Percentiles rank a stretch among this genome's conserved stretches.
Evolutionary conservation across 164 flowering plant genomes (phyloP).

Genomic region (Dillenia turbinata): DNA sequence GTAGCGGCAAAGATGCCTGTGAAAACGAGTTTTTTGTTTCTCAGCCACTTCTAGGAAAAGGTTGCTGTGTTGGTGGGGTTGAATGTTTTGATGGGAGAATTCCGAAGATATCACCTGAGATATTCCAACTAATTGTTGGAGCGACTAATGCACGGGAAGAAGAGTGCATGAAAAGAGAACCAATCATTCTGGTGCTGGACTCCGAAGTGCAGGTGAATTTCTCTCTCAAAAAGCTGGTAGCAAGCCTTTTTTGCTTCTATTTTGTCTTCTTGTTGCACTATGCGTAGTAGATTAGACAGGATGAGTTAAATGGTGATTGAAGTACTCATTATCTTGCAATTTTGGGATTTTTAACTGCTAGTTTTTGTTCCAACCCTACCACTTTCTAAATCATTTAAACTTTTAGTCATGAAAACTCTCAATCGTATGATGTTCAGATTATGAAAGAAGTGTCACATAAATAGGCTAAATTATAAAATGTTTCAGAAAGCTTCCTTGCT

Average conservation of each 20-base stretch:
- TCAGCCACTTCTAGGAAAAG: slow-evolving; percentile 36
- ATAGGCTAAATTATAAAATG: no score
- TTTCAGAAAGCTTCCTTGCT: no score
- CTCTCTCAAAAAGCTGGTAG: no score
- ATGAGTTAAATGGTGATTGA: no score
- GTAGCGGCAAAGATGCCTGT: slow-evolving; percentile 27
- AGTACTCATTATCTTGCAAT: no score
- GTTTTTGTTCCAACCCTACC: no score
- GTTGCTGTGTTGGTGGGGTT: slow-evolving; percentile 40
- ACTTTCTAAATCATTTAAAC: no score
- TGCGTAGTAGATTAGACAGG: no score
- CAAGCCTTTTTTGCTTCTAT: not conserved
- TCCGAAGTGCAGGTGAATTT: slow-evolving; percentile 66
- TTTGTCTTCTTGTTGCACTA: not conserved
- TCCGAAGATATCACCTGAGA: slow-evolving; percentile 11
- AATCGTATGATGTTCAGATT: no score
- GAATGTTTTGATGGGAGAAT: slow-evolving; percentile 24
- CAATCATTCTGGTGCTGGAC: slow-evolving; percentile 76
- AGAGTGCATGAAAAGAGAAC: slow-evolving; percentile 36
- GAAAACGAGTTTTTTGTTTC: slow-evolving; percentile 38
- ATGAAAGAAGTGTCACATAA: no score
- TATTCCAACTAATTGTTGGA: slow-evolving; percentile 37
- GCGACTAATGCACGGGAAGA: slow-evolving; percentile 37
- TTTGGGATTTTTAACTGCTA: no score
- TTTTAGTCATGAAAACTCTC: no score